Evolutionary conservation across 371 early-diverging fungal species (phyloP), one percentile per base, ranked within the genome.

Genomic region (Entomophthora muscae): DNA sequence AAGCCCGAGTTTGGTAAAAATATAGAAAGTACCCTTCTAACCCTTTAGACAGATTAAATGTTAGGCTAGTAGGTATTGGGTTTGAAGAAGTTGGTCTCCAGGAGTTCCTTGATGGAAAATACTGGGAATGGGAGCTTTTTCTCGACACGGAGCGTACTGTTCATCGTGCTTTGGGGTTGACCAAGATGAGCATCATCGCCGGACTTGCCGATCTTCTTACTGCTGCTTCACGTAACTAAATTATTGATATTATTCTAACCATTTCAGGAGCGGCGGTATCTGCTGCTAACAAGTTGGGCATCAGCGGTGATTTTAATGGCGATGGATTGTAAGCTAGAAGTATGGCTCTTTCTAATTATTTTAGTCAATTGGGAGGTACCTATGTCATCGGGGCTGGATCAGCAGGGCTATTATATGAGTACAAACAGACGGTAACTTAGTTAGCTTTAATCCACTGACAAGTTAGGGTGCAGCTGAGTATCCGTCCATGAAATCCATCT

Each of bases 31-130:
- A 13, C 10, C n/a, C 21, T 30, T 55, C 28, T 28, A 32, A 30
- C 22, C 24, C 32, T 28, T 28, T 58, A 58, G 62, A 63, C 52
- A 52, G 52, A 55, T n/a, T 63, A 1, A 54, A 54, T 30, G 63
- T 63, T 31, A 26, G 55, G 22, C 31, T 63, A 29, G 54, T 63
- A 1, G 63, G 63, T 13, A 63, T 63, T 21, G 63, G 63, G 17
- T 63, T 63, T 32, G 63, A 63, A 63, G 63, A 63, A 55, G 63
- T 55, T 53, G 63, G 63, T 22, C 27, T 63, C 23, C 63, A 63
- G 30, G 63, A 63, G 24, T 63, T 63, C 27, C 24, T 63, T 7
- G 63, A 63, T 53, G 63, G 63, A 22, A 63, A 63, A 52, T 63
- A 63, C 32, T 63, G 63, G 63, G 63, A 63, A 27, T 63, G 63